Percentiles rank a stretch among this genome's conserved stretches.
phyloP scores from a whole-genome alignment of 2,329 filamentous ascomycete species.

The Aureobasidium sp. region DNA sequence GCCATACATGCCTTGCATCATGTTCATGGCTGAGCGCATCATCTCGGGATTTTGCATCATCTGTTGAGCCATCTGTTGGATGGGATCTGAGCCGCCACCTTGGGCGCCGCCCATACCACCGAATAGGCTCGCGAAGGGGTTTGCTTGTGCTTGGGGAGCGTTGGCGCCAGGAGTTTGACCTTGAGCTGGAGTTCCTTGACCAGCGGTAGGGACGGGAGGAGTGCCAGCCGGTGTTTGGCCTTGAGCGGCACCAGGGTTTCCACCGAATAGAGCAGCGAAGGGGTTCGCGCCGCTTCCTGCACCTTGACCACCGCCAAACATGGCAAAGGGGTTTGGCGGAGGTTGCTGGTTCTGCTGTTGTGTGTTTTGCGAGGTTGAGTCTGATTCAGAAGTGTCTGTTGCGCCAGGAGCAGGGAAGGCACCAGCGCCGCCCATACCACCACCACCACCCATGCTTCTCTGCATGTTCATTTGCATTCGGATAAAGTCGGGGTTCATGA shows the following conservation, averaged over 20 bases:
- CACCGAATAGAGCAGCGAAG: constrained; percentile 52
- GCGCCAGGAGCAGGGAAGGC: constrained; percentile 85
- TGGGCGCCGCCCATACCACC: constrained; percentile 23
- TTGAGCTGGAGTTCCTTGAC: constrained; percentile 25
- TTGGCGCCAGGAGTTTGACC: constrained; percentile 22
- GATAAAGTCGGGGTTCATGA: constrained; percentile 82
- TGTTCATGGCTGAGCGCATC: constrained; percentile 44
- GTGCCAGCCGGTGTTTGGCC: constrained; percentile 30
- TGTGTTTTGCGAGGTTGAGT: constrained; percentile 28
- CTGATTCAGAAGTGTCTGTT: constrained; percentile 68
- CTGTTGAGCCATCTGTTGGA: constrained; percentile 37
- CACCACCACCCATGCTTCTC: constrained; percentile 47
- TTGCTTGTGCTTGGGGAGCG: constrained; percentile 35
- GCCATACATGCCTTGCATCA: constrained; percentile 45
- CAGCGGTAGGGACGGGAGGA: constrained; percentile 23
- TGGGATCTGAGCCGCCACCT: constrained; percentile 34
- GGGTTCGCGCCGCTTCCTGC: constrained; percentile 42
- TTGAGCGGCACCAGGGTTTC: constrained; percentile 23
- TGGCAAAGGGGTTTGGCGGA: constrained; percentile 41
- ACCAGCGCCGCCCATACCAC: constrained; percentile 31
- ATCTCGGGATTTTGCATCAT: constrained; percentile 52
- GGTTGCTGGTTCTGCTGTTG: background rate
- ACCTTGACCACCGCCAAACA: constrained; percentile 21
- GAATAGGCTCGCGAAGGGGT: constrained; percentile 64
- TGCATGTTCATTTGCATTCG: constrained; percentile 78